Evolutionary conservation across 805 yeast species (phyloP), one percentile per base, ranked within the genome.

Genomic region (Saccharomycopsis sp.): DNA sequence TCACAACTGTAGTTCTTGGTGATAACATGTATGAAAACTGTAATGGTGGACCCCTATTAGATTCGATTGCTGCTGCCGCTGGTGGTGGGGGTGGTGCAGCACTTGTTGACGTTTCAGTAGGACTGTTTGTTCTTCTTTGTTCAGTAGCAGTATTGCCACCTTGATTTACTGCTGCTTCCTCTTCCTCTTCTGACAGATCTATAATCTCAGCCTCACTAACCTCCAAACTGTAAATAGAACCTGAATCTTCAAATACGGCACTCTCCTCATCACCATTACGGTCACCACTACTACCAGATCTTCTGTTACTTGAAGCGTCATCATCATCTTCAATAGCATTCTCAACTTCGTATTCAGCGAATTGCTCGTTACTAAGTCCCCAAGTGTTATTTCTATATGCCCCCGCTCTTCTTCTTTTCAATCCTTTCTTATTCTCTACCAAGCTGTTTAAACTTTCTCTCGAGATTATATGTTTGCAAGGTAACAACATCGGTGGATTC

Each of bases 401-500:
- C n/a, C 40, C 37, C n/a, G 41, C 21, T 39, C 47, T 35, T 9
- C 47, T 32, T 4, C 47, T 20, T 2, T 28, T 26, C n/a, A 26
- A 31, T 17, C 38, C 22, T 21, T 33, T 33, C 13, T 39, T 45
- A 61, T 51, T 63, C 60, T 32, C 67, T 19, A 46, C 65, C 50
- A 81, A 58, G 35, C 71, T 71, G 37, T 60, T 62, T 47, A 80
- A 58, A 47, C 80, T 74, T 43, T 72, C 73, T 51, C 68, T 68
- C 0, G 83, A 74, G 2, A 82, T 63, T 5, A 82, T 65, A 59
- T 82, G 90, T 37, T 77, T 76, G 55, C 86, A 79, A 2, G 80
- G 79, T 21, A 79, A 59, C 43, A 73, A 65, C 65, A 71, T 71
- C 3, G 85, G 81, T n/a, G 84, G 85, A 53, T 79, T 77, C 16